Evolutionary conservation across 2,329 filamentous ascomycete genomes (phyloP), one percentile per base, ranked within the genome.

Genomic region (Fusarium hostae): DNA sequence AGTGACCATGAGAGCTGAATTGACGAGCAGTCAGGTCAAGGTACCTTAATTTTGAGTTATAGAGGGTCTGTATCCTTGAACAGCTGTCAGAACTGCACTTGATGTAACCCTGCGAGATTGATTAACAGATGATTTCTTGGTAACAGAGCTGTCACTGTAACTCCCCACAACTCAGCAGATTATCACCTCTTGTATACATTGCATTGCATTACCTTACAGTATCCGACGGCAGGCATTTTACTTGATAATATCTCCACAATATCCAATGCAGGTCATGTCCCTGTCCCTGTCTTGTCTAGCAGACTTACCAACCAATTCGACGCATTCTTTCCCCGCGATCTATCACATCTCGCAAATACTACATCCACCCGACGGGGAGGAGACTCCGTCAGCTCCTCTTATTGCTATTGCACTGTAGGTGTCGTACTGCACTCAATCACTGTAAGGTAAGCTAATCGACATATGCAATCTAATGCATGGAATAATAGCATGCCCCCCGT

Each of bases 331-430:
- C 65, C 56, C 62, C 56, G 32, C 57, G 45, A 72, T 72, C 59
- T 72, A 66, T 72, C 69, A 72, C 56, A 72, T 72, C 34, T 72
- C 50, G 54, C 28, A 64, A 71, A 47, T 32, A 22, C 7, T n/a
- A 55, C 37, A 45, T 20, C 20, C 20, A 41, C n/a, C 62, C 35
- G 18, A 32, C 32, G 30, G 20, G 28, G 16, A 18, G n/a, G 18
- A 11, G 39, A 18, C 30, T 28, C 20, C 52, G 40, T 16, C 16
- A 26, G 26, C 26, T 22, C 11, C 40, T 43, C 12, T 15, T 15
- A 9, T 43, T 24, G 39, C 7, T 9, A 10, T 12, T 9, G 12
- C 10, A 18, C 16, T 30, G 24, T 15, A 20, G 11, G 48, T 11
- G 39, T 22, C 39, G n/a, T n/a, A 15, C n/a, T 41, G 34, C 26